Base-by-base conservation (phyloP, 1,284 basidiomycete species). In the Marasmius tenuissimus region DNA sequence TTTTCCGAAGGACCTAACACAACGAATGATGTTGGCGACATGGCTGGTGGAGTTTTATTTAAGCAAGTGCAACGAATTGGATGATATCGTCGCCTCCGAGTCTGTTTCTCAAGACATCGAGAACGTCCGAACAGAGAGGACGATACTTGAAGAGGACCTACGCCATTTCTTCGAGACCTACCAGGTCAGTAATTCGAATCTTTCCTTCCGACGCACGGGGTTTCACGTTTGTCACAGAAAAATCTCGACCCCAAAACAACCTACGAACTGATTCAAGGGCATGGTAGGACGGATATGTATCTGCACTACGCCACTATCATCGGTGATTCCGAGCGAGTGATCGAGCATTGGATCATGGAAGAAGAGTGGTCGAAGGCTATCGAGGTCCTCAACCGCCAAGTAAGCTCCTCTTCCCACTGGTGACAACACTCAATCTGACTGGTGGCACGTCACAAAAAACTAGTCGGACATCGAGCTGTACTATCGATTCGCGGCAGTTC, bases 11-110 rank as follows among this genome's bases (percentile, higher is more conserved):
- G 94, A 97, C 68, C 69, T 93, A 52, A 95, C 94, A 0, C 96
- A 98, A 73, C 85, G 97, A 38, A 96, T 97, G 90, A 97, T 99
- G 91, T 81, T 99, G 8, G 96, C 97, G 1, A 98, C 96, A 0
- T 99, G 97, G 97, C 88, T 99, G 7, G 90, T 97, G 35, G 97
- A 99, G 75, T 96, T 99, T 67, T 98, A 96, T 72, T 85, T 99
- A 22, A 92, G 91, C 76, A 98, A 97, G 78, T 95, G 95, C 74
- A 97, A 98, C 70, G 93, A 97, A 66, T 81, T 98, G 54, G 97
- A 99, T 72, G 97, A 99, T 70, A 78, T 93, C 16, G 84, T 91
- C 50, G 91, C 88, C 0, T 89, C 96, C 0, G 93, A 96, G 74
- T 90, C 89, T 0, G 86, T 91, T 2, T 90, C 90, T 3, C 88